Evolutionary conservation across 129 eudicot species (phyloP), one percentile per base, ranked within the genome.

Genomic region (Glebionis coronaria): DNA sequence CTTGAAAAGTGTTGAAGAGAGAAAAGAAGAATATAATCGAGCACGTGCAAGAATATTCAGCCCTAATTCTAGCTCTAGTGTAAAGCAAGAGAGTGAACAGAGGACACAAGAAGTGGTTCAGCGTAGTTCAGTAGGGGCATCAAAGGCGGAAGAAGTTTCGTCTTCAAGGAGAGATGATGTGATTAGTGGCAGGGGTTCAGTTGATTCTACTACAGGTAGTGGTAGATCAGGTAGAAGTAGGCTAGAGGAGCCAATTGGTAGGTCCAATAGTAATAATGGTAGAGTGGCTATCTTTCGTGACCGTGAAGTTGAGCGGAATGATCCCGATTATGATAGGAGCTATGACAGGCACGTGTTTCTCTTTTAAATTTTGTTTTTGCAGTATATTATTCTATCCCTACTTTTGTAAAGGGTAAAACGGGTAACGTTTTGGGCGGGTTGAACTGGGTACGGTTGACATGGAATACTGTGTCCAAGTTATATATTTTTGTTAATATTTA

Each of bases 1-100:
- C 54, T 67, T 87, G 7, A 93, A 93, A 82, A 93, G 95, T 61
- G 98, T 93, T 69, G 98, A 93, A 78, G 98, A 93, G 78, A 84
- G 98, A 55, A 93, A 88, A 72, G 98, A 93, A 81, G 98, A 93
- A 70, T 93, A 93, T 63, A 86, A 93, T 64, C 82, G 88, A 81
- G 98, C 98, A 28, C 91, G 98, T 60, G 98, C 96, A 1, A 78
- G 98, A 31, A 93, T 93, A 63, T 93, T 93, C 67, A 77, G 81
- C 73, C 82, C 96, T 57, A 71, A 64, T 63, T 85, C 89, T 69
- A 55, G 70, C 69, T 56, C 83, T 15, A 71, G 61, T 71, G 90
- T 45, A 21, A 88, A 76, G 77, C 72, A 75, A 38, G 96, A 75
- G 79, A 80, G 61, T 69, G 87, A 80, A 76, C 62, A 81, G 6